A percentile compares a stretch with the other conserved stretches of the same genome.
These are phyloP conservation scores for Pouteria glomerata DNA, from an alignment of 148 eudicot species.

Conservation along the genomic window DNA sequence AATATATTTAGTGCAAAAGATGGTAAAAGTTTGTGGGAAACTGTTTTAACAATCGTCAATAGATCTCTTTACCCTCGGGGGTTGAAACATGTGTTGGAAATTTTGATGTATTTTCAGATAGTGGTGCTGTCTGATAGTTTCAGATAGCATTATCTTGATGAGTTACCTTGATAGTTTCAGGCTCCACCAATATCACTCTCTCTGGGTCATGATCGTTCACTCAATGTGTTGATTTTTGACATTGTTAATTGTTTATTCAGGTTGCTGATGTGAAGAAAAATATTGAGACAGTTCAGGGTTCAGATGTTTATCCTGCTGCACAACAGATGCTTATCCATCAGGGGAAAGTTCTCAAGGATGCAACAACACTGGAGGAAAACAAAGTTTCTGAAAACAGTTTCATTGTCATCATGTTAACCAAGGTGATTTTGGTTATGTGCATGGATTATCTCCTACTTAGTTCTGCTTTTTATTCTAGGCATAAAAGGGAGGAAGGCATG, in stretches of 20 bases:
- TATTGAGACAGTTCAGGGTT: slow-evolving; percentile 54
- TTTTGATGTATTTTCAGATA: no score
- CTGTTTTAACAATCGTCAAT: not conserved
- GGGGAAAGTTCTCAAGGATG: slow-evolving; percentile 66
- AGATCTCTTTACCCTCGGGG: not conserved
- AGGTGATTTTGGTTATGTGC: no score
- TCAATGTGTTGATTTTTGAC: not conserved
- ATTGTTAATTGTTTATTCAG: slow-evolving; percentile 20
- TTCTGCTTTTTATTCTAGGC: no score
- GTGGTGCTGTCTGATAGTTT: no score
- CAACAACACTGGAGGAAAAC: slow-evolving; percentile 56
- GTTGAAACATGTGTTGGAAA: not conserved
- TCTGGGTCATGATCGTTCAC: not conserved
- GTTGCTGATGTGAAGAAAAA: slow-evolving; percentile 56
- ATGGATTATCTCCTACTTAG: no score
- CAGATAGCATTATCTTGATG: no score
- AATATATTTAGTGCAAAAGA: not conserved
- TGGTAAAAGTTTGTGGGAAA: not conserved
- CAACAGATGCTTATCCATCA: slow-evolving; percentile 61
- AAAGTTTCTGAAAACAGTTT: slow-evolving; percentile 60
- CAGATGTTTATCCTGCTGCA: slow-evolving; percentile 45
- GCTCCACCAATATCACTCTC: not conserved
- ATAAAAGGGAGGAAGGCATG: no score
- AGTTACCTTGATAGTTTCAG: not conserved
- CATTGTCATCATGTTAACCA: slow-evolving; percentile 62